Base-by-base conservation (phyloP, 495 filamentous ascomycete species). In the Aspergillus nidulans region DNA sequence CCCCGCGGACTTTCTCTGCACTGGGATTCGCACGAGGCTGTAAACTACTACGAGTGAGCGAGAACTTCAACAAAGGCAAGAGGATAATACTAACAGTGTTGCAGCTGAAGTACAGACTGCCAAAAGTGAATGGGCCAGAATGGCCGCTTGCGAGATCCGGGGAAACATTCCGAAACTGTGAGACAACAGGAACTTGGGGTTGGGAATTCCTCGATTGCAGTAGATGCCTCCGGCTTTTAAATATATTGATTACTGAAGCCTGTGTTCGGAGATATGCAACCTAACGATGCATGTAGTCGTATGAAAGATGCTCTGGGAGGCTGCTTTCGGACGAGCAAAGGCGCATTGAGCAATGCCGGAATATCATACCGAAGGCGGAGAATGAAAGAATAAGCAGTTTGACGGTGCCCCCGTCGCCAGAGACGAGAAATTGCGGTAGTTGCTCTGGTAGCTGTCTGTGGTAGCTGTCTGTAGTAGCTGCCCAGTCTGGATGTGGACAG, bases 1-100 rank as follows among this genome's bases (percentile, higher is more conserved):
- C 79, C 51, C 81, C 81, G 15, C 74, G 76, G 34, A 83, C 71
- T 53, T 75, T 77, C 1, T 74, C 56, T 24, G 56, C 53, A 48
- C 70, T 68, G 62, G 69, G 43, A n/a, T 61, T 39, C 8, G 50
- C 62, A 24, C 71, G 70, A 46, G 69, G 55, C 23, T 65, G 63
- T 13, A 75, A 58, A 43, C 77, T 79, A 49, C 15, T 19, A 24
- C 41, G 20, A 18, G 43, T 63, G 20, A 62, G 59, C 47, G n/a
- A 43, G 23, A 32, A 41, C 23, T 34, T 40, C 18, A 28, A 36
- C 13, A 4, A 18, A 26, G 28, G 30, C 8, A 18, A 12, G 30
- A 36, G 45, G 9, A 24, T 56, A 25, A 23, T 6, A 70, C 68
- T 69, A 56, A 79, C 75, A 69, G 50, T 36, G 55, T 26, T 54